Evolutionary conservation across 1,139 yeast genomes (phyloP), one percentile per base, ranked within the genome.

Genomic region (Geotrichum macrosporum): DNA sequence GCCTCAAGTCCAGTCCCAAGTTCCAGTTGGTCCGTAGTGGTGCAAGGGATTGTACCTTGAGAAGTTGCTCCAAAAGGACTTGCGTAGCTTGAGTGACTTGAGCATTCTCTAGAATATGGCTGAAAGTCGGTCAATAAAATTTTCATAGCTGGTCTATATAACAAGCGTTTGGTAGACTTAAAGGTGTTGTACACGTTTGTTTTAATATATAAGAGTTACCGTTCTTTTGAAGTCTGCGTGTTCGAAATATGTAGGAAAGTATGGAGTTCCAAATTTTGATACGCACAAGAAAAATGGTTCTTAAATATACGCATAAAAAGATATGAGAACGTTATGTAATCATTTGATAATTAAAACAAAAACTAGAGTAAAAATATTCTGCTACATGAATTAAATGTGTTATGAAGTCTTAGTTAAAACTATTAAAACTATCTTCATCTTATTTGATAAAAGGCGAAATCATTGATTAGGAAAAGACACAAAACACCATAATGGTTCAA

Each of bases 401-500:
- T 19, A 4, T 18, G 22, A 15, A 24, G 15, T 16, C n/a, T n/a
- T n/a, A n/a, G n/a, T n/a, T n/a, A n/a, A n/a, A n/a, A n/a, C n/a
- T n/a, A n/a, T n/a, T n/a, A n/a, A n/a, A n/a, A n/a, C n/a, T n/a
- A n/a, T n/a, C n/a, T n/a, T n/a, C n/a, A n/a, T n/a, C n/a, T n/a
- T n/a, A n/a, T n/a, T n/a, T n/a, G n/a, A n/a, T n/a, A n/a, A 24
- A 24, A 24, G 10, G 10, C 27, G 27, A 6, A 24, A 6, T 6
- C 27, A 24, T 24, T 24, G 27, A 8, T 24, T 8, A 10, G 27
- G 27, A 21, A n/a, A 19, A 19, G 22, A 40, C 33, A 30, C 24
- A 30, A 8, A 27, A 29, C 31, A 24, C 15, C 10, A 40, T 22
- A 21, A 86, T 86, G 95, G 95, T 85, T 41, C 85, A 83, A 65